These are phyloP conservation scores for Blepharisma stoltei DNA, from an alignment of 73 alveolate species.

Conservation along the genomic window DNA sequence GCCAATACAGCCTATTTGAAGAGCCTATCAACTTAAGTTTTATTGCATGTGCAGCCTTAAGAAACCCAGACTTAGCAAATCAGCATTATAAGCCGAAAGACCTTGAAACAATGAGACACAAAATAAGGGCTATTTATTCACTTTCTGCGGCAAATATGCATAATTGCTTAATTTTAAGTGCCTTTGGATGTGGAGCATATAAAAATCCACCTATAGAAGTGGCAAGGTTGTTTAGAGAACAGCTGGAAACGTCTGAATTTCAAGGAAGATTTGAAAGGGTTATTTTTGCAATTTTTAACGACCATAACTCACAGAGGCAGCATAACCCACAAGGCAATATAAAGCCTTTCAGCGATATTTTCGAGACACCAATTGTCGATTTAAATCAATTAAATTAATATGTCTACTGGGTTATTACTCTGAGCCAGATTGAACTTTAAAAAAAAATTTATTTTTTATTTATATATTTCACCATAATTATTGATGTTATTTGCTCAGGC, in stretches of 20 bases:
- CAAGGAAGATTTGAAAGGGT: constrained; percentile 19
- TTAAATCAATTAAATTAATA: too few species aligned
- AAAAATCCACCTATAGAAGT: background rate
- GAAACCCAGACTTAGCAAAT: background rate
- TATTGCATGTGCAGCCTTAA: constrained; percentile 11
- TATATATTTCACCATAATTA: too few species aligned
- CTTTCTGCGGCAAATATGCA: background rate
- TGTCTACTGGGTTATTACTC: too few species aligned
- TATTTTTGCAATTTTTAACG: constrained; percentile 14
- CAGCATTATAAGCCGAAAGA: background rate
- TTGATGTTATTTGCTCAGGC: too few species aligned
- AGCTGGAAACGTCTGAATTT: background rate
- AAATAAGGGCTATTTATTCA: background rate
- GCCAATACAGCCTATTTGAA: background rate
- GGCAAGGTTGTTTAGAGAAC: background rate
- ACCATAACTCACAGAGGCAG: background rate
- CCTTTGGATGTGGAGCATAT: constrained; percentile 29
- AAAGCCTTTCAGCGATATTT: background rate
- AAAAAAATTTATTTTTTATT: too few species aligned
- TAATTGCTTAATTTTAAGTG: background rate
- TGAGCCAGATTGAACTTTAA: too few species aligned
- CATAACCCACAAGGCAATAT: background rate
- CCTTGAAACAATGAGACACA: background rate
- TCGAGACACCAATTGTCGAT: background rate
- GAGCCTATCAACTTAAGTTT: background rate